These are phyloP conservation scores for Cystofilobasidium macerans DNA, from an alignment of 768 basidiomycete genomes.

Conservation along the genomic window DNA sequence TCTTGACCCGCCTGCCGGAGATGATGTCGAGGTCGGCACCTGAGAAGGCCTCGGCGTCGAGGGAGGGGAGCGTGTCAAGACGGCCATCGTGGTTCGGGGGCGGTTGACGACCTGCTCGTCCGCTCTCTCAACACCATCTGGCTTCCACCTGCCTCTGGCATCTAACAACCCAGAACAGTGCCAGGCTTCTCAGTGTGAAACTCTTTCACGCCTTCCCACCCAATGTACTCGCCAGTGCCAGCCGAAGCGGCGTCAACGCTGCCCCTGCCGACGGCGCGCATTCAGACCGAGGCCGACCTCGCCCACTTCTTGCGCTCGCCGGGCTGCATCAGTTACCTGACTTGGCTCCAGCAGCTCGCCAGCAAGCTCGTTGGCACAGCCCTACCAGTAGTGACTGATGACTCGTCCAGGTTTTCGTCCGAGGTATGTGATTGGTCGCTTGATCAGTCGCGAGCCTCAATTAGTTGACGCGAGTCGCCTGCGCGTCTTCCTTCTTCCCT, in stretches of 20 bases:
- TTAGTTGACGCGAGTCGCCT: background rate
- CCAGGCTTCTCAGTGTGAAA: too few relatives aligned
- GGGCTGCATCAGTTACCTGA: conserved; percentile 8
- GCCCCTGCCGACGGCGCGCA: background rate
- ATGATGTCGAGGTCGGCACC: too few relatives aligned
- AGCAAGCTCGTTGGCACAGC: conserved; percentile 1
- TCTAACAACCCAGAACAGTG: too few relatives aligned
- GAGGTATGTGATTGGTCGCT: background rate
- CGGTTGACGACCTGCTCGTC: too few relatives aligned
- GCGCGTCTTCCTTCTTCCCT: conserved; percentile 1
- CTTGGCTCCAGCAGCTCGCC: conserved; percentile 12
- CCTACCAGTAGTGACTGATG: background rate
- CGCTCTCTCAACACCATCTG: background rate
- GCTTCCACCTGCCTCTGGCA: background rate
- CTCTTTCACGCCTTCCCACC: too few relatives aligned
- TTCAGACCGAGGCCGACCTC: conserved; percentile 23
- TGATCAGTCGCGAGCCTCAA: too few relatives aligned
- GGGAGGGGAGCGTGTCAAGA: too few relatives aligned
- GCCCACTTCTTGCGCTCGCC: conserved; percentile 17
- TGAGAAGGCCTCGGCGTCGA: too few relatives aligned
- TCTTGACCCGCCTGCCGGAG: too few relatives aligned
- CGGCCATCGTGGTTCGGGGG: background rate
- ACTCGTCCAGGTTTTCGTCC: background rate
- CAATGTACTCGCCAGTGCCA: too few relatives aligned
- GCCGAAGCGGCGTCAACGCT: background rate